Evolutionary conservation across 2,329 filamentous ascomycete genomes (phyloP).

Genomic region (Penicillium hesseltinei): DNA sequence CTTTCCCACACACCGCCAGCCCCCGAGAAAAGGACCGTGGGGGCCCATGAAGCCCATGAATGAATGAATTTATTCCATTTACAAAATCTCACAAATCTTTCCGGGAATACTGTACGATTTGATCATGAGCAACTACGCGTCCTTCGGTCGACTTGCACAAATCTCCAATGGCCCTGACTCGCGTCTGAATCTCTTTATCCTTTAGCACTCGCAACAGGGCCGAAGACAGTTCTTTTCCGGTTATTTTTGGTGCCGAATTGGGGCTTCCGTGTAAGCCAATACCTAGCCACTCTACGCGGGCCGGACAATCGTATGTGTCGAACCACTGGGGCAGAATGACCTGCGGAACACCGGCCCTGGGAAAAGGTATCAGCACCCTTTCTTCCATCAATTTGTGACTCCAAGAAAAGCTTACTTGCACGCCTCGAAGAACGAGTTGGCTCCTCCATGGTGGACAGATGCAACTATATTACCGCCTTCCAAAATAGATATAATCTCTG

Average conservation of each 20-base stretch:
- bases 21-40: background rate
- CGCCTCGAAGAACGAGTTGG: conserved; percentile 50
- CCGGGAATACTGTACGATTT: conserved; percentile 14
- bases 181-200: conserved; percentile 14
- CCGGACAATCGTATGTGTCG: conserved; percentile 49
- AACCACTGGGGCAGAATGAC: conserved; percentile 49
- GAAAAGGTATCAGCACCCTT: background rate
- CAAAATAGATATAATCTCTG: conserved; percentile 30
- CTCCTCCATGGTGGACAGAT: conserved; percentile 50
- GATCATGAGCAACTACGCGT: conserved; percentile 20
- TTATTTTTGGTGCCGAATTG: conserved; percentile 32
- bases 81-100: background rate
- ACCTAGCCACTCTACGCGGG: conserved; percentile 43
- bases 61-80: background rate
- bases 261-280: conserved; percentile 45
- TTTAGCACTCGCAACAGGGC: conserved; percentile 15
- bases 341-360: conserved; percentile 47
- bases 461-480: conserved; percentile 40
- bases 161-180: conserved; percentile 11
- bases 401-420: conserved; percentile 35
- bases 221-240: conserved; percentile 13
- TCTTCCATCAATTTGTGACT: background rate
- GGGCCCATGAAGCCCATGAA: background rate
- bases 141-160: conserved; percentile 19
- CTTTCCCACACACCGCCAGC: background rate